A percentile compares a stretch with the other conserved stretches of the same genome.
phyloP scores from a whole-genome alignment of 495 filamentous ascomycete genomes.

The Aspergillus egyptiacus region DNA sequence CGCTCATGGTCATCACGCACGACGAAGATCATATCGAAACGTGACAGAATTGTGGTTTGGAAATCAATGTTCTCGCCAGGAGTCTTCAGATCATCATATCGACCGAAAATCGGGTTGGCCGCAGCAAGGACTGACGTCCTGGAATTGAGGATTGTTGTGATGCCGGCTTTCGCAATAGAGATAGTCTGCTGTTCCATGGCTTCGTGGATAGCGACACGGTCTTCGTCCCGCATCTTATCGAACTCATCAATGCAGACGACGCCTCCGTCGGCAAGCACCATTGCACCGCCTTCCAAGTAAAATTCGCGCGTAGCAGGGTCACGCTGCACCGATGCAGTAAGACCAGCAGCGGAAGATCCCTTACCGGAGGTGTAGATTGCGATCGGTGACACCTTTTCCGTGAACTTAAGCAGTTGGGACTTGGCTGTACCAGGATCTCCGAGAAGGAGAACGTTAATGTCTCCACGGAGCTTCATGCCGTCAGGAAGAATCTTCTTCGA shows the following conservation, averaged over 20 bases:
- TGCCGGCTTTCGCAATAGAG: constrained; percentile 97
- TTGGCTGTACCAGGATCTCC: constrained; percentile 99
- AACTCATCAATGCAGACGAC: constrained; percentile 99
- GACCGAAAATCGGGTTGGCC: constrained; percentile 95
- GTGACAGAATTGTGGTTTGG: constrained; percentile 95
- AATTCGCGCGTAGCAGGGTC: constrained; percentile 91
- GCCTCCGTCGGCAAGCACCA: constrained; percentile 97
- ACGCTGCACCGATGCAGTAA: constrained; percentile 95
- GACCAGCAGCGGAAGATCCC: constrained; percentile 95
- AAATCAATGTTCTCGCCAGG: constrained; percentile 99
- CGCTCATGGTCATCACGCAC: constrained; percentile 93
- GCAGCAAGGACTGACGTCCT: constrained; percentile 92
- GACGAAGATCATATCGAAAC: constrained; percentile 99
- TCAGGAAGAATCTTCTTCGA: constrained; percentile 98
- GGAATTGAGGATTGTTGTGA: constrained; percentile 97
- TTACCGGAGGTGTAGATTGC: constrained; percentile 99
- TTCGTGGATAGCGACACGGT: constrained; percentile 98
- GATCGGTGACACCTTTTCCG: constrained; percentile 93
- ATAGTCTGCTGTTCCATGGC: constrained; percentile 99
- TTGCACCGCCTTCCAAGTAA: constrained; percentile 96
- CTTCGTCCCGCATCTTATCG: constrained; percentile 99
- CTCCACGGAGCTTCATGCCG: constrained; percentile 96
- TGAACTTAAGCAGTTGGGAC: constrained; percentile 95
- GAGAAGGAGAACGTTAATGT: constrained; percentile 96
- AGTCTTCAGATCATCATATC: constrained; percentile 96